Percentiles rank a stretch among this genome's conserved stretches.
Evolutionary conservation across 2,329 filamentous ascomycete genomes (phyloP).

Genomic region (Chrysosporium queenslandicum): DNA sequence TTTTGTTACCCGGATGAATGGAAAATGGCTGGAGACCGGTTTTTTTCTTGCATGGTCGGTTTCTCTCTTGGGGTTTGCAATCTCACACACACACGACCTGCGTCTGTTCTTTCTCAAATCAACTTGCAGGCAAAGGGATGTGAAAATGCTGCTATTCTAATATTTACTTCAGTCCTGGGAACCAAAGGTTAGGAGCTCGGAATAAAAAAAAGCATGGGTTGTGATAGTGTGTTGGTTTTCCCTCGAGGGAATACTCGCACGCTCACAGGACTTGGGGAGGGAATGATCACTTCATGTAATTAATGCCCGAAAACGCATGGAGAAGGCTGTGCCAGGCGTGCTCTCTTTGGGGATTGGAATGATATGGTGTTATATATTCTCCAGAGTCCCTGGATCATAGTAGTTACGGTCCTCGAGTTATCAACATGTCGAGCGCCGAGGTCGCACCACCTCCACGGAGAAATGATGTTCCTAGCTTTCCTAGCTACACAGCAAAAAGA

Average conservation of each 20-base stretch:
- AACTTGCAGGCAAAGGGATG: background rate
- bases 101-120: background rate
- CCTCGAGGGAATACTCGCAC: background rate
- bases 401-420: no score
- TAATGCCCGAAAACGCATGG: background rate
- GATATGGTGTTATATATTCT: background rate
- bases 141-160: background rate
- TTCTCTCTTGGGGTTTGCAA: background rate
- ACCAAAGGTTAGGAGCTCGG: background rate
- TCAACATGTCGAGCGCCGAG: no score
- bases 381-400: background rate
- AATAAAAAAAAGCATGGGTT: constrained; percentile 10
- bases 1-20: background rate
- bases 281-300: constrained; percentile 1
- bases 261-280: background rate
- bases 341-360: background rate
- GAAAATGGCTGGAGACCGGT: background rate
- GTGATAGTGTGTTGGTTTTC: background rate
- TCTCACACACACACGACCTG: background rate
- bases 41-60: constrained; percentile 6
- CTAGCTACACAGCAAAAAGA: background rate
- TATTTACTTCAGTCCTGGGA: constrained; percentile 4
- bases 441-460: no score
- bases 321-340: background rate
- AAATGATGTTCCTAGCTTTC: no score